Percentiles rank a stretch among this genome's conserved stretches.
Evolutionary conservation across 495 filamentous ascomycete species (phyloP).

Genomic region (Annulohypoxylon maeteangense): DNA sequence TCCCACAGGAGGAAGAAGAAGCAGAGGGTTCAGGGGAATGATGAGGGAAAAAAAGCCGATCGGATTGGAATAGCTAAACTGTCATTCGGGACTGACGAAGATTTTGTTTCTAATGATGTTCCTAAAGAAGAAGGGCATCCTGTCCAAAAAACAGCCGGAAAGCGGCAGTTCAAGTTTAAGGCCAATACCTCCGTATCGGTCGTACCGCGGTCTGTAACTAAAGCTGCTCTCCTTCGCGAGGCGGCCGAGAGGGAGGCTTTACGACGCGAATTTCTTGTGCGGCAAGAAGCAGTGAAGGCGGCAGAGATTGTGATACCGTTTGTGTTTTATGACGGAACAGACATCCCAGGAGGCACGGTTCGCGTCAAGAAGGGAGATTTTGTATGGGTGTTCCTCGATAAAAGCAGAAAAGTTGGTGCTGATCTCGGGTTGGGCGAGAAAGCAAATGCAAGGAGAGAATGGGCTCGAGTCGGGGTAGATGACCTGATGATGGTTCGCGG

Average conservation of each 20-base stretch:
- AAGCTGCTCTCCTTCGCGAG: slow-evolving; percentile 82
- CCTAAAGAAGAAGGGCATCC: slow-evolving; percentile 61
- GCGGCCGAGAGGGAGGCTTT: slow-evolving; percentile 83
- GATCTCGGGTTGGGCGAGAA: slow-evolving; percentile 78
- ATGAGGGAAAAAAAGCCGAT: slow-evolving; percentile 13
- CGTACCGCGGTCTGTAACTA: slow-evolving; percentile 84
- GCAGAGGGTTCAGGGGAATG: slow-evolving; percentile 23
- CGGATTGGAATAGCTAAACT: slow-evolving; percentile 47
- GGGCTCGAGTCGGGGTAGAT: slow-evolving; percentile 95
- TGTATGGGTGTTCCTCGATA: slow-evolving; percentile 91
- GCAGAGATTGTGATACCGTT: slow-evolving; percentile 94
- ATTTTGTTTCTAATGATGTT: slow-evolving; percentile 33
- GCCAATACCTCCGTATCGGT: slow-evolving; percentile 74
- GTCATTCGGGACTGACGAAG: slow-evolving; percentile 55
- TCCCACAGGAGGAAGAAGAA: slow-evolving; percentile 54
- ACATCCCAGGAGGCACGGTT: slow-evolving; percentile 83
- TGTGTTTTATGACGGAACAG: slow-evolving; percentile 98
- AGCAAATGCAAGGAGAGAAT: slow-evolving; percentile 77
- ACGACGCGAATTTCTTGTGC: slow-evolving; percentile 82
- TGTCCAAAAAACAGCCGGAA: slow-evolving; percentile 71
- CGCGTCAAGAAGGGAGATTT: slow-evolving; percentile 92
- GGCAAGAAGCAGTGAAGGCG: slow-evolving; percentile 88
- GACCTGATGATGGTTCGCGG: slow-evolving; percentile 94
- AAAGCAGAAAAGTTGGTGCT: slow-evolving; percentile 88
- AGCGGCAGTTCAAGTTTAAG: slow-evolving; percentile 58